Evolutionary conservation across 257 asterid genomes (phyloP).

Genomic region (Coffea eugenioides): DNA sequence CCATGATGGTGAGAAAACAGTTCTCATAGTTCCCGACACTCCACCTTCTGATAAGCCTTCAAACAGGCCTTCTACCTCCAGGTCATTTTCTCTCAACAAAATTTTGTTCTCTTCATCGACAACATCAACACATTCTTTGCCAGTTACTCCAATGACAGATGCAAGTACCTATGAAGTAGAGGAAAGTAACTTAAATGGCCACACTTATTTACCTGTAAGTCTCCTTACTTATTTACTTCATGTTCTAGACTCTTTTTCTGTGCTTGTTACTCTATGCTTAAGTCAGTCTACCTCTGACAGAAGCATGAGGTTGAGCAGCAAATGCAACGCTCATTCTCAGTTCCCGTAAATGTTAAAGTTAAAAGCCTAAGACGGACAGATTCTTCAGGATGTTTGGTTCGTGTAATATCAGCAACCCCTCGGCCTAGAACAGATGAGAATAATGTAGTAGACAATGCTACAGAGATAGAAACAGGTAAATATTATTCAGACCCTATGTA

Average conservation of each 20-base stretch:
- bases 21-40: slow-evolving; percentile 69
- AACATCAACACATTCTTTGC: slow-evolving; percentile 65
- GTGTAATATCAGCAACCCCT: slow-evolving; percentile 67
- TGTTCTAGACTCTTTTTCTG: background rate
- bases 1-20: slow-evolving; percentile 71
- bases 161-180: slow-evolving; percentile 37
- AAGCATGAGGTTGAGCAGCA: slow-evolving; percentile 48
- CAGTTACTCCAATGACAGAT: slow-evolving; percentile 70
- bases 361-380: slow-evolving; percentile 72
- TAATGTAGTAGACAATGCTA: slow-evolving; percentile 45
- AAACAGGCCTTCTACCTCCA: slow-evolving; percentile 83
- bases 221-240: slow-evolving; percentile 11
- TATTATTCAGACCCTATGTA: background rate
- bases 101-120: slow-evolving; percentile 66
- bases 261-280: slow-evolving; percentile 2
- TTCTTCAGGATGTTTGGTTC: slow-evolving; percentile 74
- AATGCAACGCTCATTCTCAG: slow-evolving; percentile 82
- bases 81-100: slow-evolving; percentile 86
- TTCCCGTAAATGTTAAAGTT: slow-evolving; percentile 70
- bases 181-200: slow-evolving; percentile 41
- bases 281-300: slow-evolving; percentile 37
- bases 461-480: slow-evolving; percentile 55
- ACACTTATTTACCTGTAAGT: slow-evolving; percentile 49
- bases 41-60: slow-evolving; percentile 72
- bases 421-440: slow-evolving; percentile 42